phyloP scores from a whole-genome alignment of 2,329 filamentous ascomycete genomes.

The Immersiporthe knoxdaviesiana region DNA sequence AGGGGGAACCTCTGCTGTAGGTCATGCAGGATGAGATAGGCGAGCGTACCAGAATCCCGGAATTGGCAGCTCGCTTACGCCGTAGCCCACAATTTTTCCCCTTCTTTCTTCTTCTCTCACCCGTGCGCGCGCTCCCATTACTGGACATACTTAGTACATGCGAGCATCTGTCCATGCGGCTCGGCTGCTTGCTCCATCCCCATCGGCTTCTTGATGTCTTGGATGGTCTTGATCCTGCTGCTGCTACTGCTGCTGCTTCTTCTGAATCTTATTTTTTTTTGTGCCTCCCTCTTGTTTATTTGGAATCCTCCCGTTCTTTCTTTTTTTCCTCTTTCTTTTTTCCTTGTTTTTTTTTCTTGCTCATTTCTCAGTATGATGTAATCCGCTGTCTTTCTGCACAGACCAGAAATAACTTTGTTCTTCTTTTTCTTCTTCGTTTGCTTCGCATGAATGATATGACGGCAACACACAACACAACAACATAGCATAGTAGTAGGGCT shows the following conservation, averaged over 20 bases:
- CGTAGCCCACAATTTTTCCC: background rate
- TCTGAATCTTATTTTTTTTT: background rate
- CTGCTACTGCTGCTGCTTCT: background rate
- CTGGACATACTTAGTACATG: background rate
- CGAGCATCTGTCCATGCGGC: constrained; percentile 8
- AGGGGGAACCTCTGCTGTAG: background rate
- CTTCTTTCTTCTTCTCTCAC: background rate
- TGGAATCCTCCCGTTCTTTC: too few species aligned
- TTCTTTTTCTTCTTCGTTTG: background rate
- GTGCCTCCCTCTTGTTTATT: too few species aligned
- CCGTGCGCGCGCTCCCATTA: background rate
- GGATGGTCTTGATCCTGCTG: too few species aligned
- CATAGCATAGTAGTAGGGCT: too few species aligned
- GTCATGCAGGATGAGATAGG: constrained; percentile 19
- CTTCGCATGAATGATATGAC: too few species aligned
- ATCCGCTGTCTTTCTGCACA: background rate
- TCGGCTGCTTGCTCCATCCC: background rate
- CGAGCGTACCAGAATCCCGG: constrained; percentile 17
- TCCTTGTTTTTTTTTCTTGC: background rate
- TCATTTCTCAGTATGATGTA: background rate
- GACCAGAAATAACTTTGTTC: background rate
- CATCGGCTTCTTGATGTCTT: background rate
- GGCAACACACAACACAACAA: background rate
- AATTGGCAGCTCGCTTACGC: constrained; percentile 25
- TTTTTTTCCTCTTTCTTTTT: background rate